Conservation (phyloP, 2,329 filamentous ascomycete species). For the Cordyceps fumosorosea region DNA sequence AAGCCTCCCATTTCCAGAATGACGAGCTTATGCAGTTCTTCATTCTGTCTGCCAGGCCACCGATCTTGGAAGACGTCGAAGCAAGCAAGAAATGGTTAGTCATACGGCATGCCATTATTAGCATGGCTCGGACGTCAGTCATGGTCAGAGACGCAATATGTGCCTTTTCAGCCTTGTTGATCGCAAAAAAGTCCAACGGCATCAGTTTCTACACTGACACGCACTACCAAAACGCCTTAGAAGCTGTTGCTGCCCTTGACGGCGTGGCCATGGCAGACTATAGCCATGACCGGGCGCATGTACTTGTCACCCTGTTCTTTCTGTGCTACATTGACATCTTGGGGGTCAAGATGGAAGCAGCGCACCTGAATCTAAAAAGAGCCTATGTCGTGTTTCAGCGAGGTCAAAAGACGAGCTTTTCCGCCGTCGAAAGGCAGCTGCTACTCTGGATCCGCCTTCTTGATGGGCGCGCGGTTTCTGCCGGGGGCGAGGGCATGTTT, state of each 20-base stretch:
- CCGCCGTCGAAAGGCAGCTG: not conserved
- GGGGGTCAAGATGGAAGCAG: not conserved
- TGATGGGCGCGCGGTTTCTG: not conserved
- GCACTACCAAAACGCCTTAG: not conserved
- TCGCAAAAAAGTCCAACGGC: not conserved
- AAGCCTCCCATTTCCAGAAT: not conserved
- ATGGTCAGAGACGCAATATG: not conserved
- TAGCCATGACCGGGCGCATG: not conserved
- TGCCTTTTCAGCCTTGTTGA: not conserved
- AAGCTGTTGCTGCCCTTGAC: not conserved
- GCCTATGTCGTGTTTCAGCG: not conserved
- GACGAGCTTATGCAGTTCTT: not conserved
- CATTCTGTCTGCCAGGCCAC: not conserved
- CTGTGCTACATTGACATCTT: not conserved
- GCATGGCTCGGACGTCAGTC: not conserved
- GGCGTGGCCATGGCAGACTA: not conserved
- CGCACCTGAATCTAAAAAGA: not conserved
- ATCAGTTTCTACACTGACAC: not conserved
- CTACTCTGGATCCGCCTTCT: not conserved
- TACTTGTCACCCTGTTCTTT: not conserved
- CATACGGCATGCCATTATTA: not conserved
- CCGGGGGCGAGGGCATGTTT: not conserved
- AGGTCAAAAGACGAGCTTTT: not conserved
- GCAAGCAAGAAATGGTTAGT: not conserved
- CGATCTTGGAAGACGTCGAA: not conserved